Percentiles rank a stretch among this genome's conserved stretches.
Conservation (phyloP, 345 rosid species). For the Eucalyptus rudis region DNA sequence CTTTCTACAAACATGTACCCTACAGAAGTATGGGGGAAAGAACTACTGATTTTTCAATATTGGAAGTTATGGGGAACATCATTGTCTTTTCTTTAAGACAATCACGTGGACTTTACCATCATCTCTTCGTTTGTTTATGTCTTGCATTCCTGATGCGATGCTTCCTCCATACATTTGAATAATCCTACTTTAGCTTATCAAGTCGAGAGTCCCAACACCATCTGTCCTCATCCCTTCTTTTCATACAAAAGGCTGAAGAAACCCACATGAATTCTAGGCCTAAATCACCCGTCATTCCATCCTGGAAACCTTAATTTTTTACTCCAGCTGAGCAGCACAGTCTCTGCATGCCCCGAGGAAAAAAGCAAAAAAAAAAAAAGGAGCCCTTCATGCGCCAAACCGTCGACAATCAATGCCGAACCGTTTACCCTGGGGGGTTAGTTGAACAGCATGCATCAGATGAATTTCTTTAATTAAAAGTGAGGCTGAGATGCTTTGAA, state of each 20-base stretch:
- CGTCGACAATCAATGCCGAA: neutral
- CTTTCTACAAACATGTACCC: neutral
- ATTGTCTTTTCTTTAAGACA: neutral
- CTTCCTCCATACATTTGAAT: neutral
- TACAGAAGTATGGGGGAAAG: neutral
- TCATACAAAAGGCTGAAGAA: neutral
- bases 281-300: neutral
- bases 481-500: neutral
- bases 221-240: neutral
- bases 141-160: neutral
- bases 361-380: neutral
- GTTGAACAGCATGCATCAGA: neutral
- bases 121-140: neutral
- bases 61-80: neutral
- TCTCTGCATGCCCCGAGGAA: neutral
- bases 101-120: neutral
- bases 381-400: neutral
- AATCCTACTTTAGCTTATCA: neutral
- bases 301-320: neutral
- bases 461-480: neutral
- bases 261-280: neutral
- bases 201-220: neutral
- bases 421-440: neutral
- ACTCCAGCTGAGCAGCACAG: neutral
- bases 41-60: neutral